Evolutionary conservation across 441 rosid species (phyloP), one percentile per base, ranked within the genome.

Genomic region (Brassica balearica): DNA sequence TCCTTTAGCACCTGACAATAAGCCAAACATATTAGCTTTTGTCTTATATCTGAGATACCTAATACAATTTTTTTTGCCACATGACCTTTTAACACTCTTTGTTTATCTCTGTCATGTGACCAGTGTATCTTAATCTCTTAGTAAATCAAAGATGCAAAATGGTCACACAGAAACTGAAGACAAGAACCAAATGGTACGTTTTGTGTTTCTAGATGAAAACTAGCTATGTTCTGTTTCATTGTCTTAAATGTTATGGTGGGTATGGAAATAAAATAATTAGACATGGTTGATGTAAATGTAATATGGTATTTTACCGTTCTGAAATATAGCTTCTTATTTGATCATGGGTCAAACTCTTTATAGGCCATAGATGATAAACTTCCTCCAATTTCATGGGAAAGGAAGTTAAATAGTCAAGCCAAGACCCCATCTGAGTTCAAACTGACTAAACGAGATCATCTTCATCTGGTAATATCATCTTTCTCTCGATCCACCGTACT

Each of bases 351-450:
- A 64, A 64, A 27, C 29, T 69, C 23, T 69, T 56, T 27, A 71
- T 65, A 94, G 96, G 86, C 83, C 67, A 86, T 80, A 72, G 78
- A 80, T 5, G 93, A 83, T 5, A 79, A 78, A 77, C 87, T 88
- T 71, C 86, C 97, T 56, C 76, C 81, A 14, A 58, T 92, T 60
- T 87, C 96, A 74, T 95, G 99, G 99, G 84, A 86, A 74, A 86
- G 97, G 19, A 79, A 77, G 80, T 74, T 95, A 75, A 83, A 86
- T 67, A 65, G 83, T 70, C 82, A 73, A 58, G 81, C 70, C 32
- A 90, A 85, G 59, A 55, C 71, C 38, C 96, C 95, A 64, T 10
- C 65, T 5, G 68, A 36, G 20, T 90, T 89, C 82, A 84, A 79
- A 73, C 20, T 89, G 12, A 83, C 68, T 38, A 79, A 88, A 58